Percentiles rank a stretch among this genome's conserved stretches.
These are phyloP conservation scores for Gossypium mustelinum DNA, from an alignment of 345 rosid genomes.

Conservation along the genomic window DNA sequence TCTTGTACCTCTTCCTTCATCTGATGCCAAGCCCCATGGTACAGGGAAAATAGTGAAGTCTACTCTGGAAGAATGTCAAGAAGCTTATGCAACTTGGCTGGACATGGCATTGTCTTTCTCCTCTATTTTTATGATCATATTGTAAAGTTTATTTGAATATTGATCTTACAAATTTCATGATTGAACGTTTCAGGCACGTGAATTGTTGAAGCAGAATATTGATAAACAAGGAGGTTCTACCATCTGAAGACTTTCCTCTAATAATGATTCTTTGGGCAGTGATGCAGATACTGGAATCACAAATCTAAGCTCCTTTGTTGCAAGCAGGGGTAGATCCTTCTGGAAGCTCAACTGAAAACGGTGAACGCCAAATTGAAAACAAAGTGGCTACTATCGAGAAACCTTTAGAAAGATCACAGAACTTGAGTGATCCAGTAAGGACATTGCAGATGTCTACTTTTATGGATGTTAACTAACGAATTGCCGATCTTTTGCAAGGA, in stretches of 20 bases:
- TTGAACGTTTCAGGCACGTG: constrained; percentile 57
- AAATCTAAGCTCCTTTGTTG: constrained; percentile 6
- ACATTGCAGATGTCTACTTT: constrained; percentile 26
- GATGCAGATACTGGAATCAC: background rate
- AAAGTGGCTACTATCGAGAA: constrained; percentile 24
- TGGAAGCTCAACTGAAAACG: constrained; percentile 23
- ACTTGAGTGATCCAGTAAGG: constrained; percentile 22
- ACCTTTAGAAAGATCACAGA: constrained; percentile 31
- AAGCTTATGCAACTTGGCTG: constrained; percentile 72
- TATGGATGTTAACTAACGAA: constrained; percentile 20
- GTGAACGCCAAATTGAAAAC: constrained; percentile 29
- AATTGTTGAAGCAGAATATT: constrained; percentile 60
- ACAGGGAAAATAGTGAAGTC: constrained; percentile 91
- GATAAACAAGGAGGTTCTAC: constrained; percentile 51
- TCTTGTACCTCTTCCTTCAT: background rate
- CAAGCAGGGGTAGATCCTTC: constrained; percentile 30
- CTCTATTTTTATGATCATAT: constrained; percentile 6
- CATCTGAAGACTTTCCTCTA: background rate
- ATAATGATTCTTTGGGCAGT: background rate
- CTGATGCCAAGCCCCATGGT: constrained; percentile 12
- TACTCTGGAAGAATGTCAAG: constrained; percentile 80
- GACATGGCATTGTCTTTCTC: constrained; percentile 44
- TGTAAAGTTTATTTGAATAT: constrained; percentile 3
- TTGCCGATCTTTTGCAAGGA: constrained; percentile 27
- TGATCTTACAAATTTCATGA: constrained; percentile 7